Conservation (phyloP, 140 eudicot genomes). For the Senecio squalidus region DNA sequence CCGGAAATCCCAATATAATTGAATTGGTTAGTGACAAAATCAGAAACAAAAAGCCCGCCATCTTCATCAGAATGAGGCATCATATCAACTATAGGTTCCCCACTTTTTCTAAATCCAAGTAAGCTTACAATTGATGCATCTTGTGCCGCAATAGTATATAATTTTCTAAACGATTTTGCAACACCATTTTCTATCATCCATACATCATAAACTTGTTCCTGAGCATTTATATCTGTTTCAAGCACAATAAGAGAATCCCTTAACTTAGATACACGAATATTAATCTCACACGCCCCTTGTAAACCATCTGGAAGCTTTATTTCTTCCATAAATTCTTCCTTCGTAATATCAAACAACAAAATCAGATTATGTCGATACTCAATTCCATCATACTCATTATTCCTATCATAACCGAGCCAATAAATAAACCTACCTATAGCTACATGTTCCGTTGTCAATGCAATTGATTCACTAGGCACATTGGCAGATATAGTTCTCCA, state of each 20-base stretch:
- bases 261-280: not conserved
- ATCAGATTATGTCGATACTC: not conserved
- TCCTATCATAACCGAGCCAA: not conserved
- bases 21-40: not conserved
- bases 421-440: conserved; percentile 9
- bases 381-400: not conserved
- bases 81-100: not conserved
- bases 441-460: not conserved
- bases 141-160: not conserved
- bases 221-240: no score
- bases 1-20: not conserved
- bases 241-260: conserved; percentile 12
- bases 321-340: conserved; percentile 7
- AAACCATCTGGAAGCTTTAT: conserved; percentile 11
- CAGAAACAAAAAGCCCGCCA: not conserved
- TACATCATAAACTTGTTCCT: not conserved
- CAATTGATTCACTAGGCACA: not conserved
- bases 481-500: not conserved
- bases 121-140: not conserved
- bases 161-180: not conserved
- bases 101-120: conserved; percentile 16
- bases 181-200: conserved; percentile 14
- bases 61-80: not conserved
- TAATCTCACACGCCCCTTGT: not conserved
- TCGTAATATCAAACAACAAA: conserved; percentile 8